Conservation (phyloP, 2,329 filamentous ascomycete species). For the Colletotrichum euphorbiae region DNA sequence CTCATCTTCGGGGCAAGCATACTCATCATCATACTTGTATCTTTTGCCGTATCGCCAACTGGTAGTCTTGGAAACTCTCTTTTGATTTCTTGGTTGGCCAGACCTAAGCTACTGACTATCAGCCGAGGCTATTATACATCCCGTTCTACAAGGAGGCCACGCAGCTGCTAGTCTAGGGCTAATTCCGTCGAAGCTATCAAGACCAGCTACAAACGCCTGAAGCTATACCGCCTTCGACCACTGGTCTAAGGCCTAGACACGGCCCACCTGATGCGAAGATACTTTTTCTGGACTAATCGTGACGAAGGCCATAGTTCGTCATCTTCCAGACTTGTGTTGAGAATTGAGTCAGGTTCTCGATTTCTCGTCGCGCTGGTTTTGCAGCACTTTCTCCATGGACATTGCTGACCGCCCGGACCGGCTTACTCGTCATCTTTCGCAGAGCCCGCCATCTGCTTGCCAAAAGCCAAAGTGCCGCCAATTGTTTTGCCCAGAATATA, state of each 20-base stretch:
- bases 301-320: background rate
- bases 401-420: background rate
- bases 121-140: slow-evolving; percentile 22
- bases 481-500: slow-evolving; percentile 76
- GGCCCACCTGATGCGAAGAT: slow-evolving; percentile 1
- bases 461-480: slow-evolving; percentile 64
- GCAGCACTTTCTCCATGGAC: background rate
- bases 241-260: background rate
- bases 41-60: background rate
- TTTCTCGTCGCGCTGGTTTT: background rate
- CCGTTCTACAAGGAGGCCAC: slow-evolving; percentile 5
- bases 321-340: background rate
- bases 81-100: slow-evolving; percentile 19
- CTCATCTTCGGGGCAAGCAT: background rate
- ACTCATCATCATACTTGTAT: slow-evolving; percentile 11
- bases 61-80: background rate
- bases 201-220: slow-evolving; percentile 6
- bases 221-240: slow-evolving; percentile 1
- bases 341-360: background rate
- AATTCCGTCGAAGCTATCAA: background rate
- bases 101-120: slow-evolving; percentile 14
- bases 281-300: background rate
- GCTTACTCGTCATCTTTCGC: slow-evolving; percentile 23
- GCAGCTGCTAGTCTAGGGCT: slow-evolving; percentile 5
- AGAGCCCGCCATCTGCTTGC: slow-evolving; percentile 53